A percentile compares a stretch with the other conserved stretches of the same genome.
Conservation (phyloP, 1,284 basidiomycete genomes). For the Sphaerobolus stellatus region DNA sequence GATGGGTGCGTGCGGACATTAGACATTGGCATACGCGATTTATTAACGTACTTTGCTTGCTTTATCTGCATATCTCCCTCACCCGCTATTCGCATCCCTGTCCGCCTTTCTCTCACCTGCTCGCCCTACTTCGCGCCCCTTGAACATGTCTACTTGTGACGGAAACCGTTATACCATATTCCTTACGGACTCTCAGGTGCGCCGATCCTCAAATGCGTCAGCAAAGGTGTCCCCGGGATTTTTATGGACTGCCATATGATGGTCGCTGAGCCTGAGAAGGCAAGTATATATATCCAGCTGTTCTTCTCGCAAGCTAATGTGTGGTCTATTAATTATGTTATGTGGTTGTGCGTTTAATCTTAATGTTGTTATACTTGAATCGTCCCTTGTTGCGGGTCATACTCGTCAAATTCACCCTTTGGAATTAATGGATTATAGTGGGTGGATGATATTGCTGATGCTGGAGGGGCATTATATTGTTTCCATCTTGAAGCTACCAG, state of each 20-base stretch:
- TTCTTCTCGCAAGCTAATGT: too few relatives aligned
- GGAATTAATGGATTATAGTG: slow-evolving; percentile 54
- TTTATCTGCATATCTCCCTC: too few relatives aligned
- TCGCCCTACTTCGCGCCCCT: too few relatives aligned
- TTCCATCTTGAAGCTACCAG: slow-evolving; percentile 97
- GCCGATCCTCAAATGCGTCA: slow-evolving; percentile 86
- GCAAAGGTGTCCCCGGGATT: slow-evolving; percentile 87
- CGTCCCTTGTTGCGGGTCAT: neutral
- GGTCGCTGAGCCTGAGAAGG: slow-evolving; percentile 92
- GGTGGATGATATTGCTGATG: slow-evolving; percentile 94
- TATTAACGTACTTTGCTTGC: neutral
- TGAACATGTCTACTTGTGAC: too few relatives aligned
- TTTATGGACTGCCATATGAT: slow-evolving; percentile 99
- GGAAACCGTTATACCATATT: neutral
- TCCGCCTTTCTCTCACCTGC: too few relatives aligned
- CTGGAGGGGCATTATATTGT: slow-evolving; percentile 93
- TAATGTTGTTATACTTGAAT: neutral
- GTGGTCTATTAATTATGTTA: too few relatives aligned
- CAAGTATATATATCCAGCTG: slow-evolving; percentile 35
- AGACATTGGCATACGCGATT: neutral
- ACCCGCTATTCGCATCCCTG: too few relatives aligned
- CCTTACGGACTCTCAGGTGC: slow-evolving; percentile 59
- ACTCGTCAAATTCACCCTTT: neutral
- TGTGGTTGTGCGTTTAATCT: too few relatives aligned
- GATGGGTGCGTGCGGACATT: slow-evolving; percentile 58